Percentiles rank a stretch among this genome's conserved stretches.
These are phyloP conservation scores for Pugionium dolabratum DNA, from an alignment of 345 rosid genomes.

Conservation along the genomic window DNA sequence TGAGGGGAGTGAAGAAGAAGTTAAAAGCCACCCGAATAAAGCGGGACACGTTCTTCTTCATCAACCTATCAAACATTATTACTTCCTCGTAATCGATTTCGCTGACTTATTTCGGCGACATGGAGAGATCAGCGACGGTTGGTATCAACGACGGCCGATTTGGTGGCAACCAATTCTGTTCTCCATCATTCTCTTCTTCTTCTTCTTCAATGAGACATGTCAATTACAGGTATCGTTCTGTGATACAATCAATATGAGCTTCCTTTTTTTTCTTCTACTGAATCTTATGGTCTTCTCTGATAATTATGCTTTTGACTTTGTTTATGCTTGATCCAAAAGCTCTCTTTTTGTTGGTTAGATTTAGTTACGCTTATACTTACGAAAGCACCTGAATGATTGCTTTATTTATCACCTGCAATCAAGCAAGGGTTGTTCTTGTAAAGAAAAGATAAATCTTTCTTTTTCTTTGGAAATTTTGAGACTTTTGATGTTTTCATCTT, in stretches of 20 bases:
- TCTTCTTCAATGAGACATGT: conserved; percentile 40
- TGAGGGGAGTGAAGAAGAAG: conserved; percentile 1
- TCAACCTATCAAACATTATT: background rate
- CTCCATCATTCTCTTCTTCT: conserved; percentile 35
- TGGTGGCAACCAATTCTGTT: conserved; percentile 30
- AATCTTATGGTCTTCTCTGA: conserved; percentile 10
- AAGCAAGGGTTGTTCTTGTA: too few species aligned
- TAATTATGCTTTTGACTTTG: background rate
- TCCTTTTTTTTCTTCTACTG: background rate
- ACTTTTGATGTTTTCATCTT: too few species aligned
- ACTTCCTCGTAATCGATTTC: background rate
- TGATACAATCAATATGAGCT: background rate
- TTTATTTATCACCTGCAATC: too few species aligned
- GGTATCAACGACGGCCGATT: conserved; percentile 36
- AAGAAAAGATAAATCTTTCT: too few species aligned
- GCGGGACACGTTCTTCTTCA: conserved; percentile 23
- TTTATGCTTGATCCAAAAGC: too few species aligned
- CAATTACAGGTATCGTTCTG: conserved; percentile 31
- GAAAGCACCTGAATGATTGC: too few species aligned
- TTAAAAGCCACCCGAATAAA: conserved; percentile 23
- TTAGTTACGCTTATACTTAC: too few species aligned
- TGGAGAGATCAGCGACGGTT: conserved; percentile 41
- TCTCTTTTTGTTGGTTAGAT: too few species aligned
- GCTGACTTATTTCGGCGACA: conserved; percentile 8
- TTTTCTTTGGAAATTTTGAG: too few species aligned